These are phyloP conservation scores for Sanghuangporus baumii DNA, from an alignment of 1,284 basidiomycete genomes.

Conservation along the genomic window DNA sequence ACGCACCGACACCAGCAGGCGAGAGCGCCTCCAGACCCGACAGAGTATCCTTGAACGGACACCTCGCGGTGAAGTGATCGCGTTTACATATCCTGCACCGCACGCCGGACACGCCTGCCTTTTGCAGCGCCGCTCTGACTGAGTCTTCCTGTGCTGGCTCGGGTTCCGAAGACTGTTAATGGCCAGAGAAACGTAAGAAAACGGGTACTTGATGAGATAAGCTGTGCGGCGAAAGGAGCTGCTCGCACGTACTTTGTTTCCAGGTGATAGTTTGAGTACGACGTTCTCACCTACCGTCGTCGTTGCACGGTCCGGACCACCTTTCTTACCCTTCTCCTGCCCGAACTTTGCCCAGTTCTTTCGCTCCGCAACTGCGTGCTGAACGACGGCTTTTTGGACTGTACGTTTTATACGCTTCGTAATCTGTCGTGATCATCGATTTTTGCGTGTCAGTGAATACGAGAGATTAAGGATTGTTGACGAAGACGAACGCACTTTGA, in stretches of 20 bases:
- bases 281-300: conserved; percentile 96
- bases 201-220: background rate
- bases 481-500: conserved; percentile 61
- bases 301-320: conserved; percentile 91
- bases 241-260: conserved; percentile 64
- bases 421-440: conserved; percentile 42
- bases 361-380: conserved; percentile 89
- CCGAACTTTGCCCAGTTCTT: conserved; percentile 96
- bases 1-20: conserved; percentile 26
- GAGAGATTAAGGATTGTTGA: background rate
- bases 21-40: conserved; percentile 68
- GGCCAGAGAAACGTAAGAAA: background rate
- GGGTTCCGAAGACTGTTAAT: conserved; percentile 47
- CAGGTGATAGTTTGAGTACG: conserved; percentile 77
- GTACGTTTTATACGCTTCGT: conserved; percentile 85
- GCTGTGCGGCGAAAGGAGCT: background rate
- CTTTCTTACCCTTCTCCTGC: conserved; percentile 80
- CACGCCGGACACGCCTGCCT: conserved; percentile 82
- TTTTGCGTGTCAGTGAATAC: background rate
- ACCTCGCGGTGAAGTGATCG: conserved; percentile 96
- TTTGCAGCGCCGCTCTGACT: conserved; percentile 64
- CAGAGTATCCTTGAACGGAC: conserved; percentile 95
- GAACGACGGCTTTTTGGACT: conserved; percentile 89
- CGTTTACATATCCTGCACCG: conserved; percentile 94
- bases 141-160: conserved; percentile 70